These are phyloP conservation scores for Phytophthora tubulina DNA, from an alignment of 352 stramenopile genomes.

Conservation along the genomic window DNA sequence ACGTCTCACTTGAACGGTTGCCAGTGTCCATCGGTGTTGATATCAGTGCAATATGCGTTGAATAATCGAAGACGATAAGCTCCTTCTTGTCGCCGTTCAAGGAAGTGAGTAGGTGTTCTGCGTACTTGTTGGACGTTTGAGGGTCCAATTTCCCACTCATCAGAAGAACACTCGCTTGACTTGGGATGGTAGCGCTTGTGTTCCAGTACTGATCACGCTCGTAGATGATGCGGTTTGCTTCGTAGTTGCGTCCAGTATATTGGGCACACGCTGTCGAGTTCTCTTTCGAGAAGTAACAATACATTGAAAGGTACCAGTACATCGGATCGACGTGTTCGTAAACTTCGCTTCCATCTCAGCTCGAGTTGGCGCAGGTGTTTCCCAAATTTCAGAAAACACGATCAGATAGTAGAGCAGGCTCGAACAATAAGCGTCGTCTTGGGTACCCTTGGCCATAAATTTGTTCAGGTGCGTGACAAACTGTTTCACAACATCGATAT, in stretches of 20 bases:
- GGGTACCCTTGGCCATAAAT: not conserved
- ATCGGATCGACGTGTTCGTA: not conserved
- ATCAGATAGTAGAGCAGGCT: not conserved
- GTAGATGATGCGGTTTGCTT: slow-evolving; percentile 39
- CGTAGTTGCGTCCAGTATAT: slow-evolving; percentile 21
- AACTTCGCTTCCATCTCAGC: not conserved
- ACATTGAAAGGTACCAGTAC: no score
- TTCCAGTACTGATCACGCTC: slow-evolving; percentile 64
- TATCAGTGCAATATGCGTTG: not conserved
- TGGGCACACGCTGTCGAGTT: slow-evolving; percentile 37
- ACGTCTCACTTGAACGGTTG: slow-evolving; percentile 5
- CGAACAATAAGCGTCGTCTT: not conserved
- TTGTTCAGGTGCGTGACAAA: not conserved
- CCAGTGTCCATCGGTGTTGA: no score
- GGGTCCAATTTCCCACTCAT: slow-evolving; percentile 56
- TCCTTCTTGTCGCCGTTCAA: slow-evolving; percentile 45
- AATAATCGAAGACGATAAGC: slow-evolving; percentile 52
- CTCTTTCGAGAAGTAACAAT: slow-evolving; percentile 61
- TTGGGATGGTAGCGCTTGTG: slow-evolving; percentile 44
- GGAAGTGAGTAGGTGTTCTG: slow-evolving; percentile 33
- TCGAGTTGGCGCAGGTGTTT: not conserved
- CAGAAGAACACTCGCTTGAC: slow-evolving; percentile 47
- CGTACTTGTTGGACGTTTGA: slow-evolving; percentile 56
- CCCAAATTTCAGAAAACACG: not conserved
- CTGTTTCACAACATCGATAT: not conserved